Conservation (phyloP, 331 rosid species). For the Dryas integrifolia region DNA sequence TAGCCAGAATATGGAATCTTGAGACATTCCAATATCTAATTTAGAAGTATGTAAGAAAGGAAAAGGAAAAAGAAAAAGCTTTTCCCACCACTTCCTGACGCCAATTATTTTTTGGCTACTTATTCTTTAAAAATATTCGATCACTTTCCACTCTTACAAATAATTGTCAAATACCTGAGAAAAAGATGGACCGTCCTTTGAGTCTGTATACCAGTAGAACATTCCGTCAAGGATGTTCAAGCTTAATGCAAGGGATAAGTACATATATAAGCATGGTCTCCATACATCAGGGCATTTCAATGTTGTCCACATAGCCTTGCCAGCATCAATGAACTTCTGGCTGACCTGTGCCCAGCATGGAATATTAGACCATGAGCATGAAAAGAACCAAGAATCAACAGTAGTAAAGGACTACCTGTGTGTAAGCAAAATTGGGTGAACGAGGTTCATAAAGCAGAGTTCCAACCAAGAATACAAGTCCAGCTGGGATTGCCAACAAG, state of each 20-base stretch:
- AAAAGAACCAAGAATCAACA: background rate
- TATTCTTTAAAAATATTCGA: background rate
- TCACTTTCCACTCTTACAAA: background rate
- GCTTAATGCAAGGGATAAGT: conserved; percentile 73
- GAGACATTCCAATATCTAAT: too few relatives aligned
- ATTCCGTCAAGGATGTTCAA: conserved; percentile 78
- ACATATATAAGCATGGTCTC: conserved; percentile 92
- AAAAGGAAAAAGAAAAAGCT: too few relatives aligned
- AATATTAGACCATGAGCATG: conserved; percentile 24
- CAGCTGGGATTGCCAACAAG: conserved; percentile 74
- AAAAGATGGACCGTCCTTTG: conserved; percentile 76
- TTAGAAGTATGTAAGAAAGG: too few relatives aligned
- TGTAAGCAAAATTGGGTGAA: conserved; percentile 46
- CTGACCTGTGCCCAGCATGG: conserved; percentile 50
- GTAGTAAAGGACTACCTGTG: conserved; percentile 52
- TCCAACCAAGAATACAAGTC: conserved; percentile 66
- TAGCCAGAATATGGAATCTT: too few relatives aligned
- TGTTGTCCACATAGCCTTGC: conserved; percentile 81
- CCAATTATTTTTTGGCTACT: background rate
- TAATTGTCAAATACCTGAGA: conserved; percentile 58
- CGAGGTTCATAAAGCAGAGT: conserved; percentile 67
- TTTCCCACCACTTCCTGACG: too few relatives aligned
- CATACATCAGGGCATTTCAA: conserved; percentile 69
- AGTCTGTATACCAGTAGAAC: conserved; percentile 94
- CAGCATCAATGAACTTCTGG: conserved; percentile 63